Evolutionary conservation across 1,284 basidiomycete genomes (phyloP), one percentile per base, ranked within the genome.

Genomic region (Ceratobasidium sp.): DNA sequence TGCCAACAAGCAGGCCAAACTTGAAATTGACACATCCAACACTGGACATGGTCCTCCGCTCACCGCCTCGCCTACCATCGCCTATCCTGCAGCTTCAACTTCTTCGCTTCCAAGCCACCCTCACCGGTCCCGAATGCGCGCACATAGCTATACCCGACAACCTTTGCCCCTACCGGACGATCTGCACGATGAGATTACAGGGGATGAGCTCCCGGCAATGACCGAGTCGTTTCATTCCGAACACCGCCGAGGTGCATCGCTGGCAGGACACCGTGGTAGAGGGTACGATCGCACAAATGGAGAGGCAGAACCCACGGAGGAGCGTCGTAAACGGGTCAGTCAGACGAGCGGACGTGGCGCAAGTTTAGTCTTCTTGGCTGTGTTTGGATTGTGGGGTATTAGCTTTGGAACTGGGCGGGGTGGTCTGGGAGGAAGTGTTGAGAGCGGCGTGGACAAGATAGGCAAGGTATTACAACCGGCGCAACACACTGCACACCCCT

Each of bases 191-290:
- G 82, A 81, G 7, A 82, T 82, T 35, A 84, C 84, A 54, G 86
- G 85, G 10, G 82, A 83, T 68, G 86, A 87, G 13, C 80, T 85
- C 17, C 78, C 85, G 20, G 82, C 83, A 1, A 79, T 92, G 73
- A 81, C 85, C 1, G 87, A 88, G 52, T 92, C 90, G 74, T 86
- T 89, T 75, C 83, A 88, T 75, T 92, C 91, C 0, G 91, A 92
- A 32, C 70, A 69, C 32, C 71, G 71, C 12, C 64, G 69, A 68
- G 78, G 82, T 17, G 85, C 60, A 25, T 52, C 60, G 22, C 60
- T 64, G 17, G 60, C 45, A 20, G 60, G 43, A 40, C 55, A 57
- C 43, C 60, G 60, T 27, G 60, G 60, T 7, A 43, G 60, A 13
- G 43, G 31, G 10, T 52, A 32, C 20, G 57, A 62, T 13, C 42